Evolutionary conservation across 2,329 filamentous ascomycete species (phyloP).

Genomic region (Calonectria pseudoturangicola): DNA sequence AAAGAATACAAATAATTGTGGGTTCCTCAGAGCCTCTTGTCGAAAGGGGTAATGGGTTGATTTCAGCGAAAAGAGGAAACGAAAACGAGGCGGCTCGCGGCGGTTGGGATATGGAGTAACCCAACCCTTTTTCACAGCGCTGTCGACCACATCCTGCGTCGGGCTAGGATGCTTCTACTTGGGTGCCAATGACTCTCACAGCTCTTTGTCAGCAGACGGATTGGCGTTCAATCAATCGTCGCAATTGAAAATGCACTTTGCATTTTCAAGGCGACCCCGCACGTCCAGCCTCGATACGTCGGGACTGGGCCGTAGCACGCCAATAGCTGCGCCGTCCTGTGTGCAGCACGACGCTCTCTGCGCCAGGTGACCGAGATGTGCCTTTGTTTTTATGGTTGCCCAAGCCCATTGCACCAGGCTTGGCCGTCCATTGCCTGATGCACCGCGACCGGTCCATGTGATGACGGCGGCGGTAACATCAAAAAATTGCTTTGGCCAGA

Average conservation of each 20-base stretch:
- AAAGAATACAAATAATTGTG: slow-evolving; percentile 22
- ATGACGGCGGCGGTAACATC: slow-evolving; percentile 3
- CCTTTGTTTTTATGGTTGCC: slow-evolving; percentile 13
- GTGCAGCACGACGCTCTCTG: background rate
- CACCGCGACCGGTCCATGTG: slow-evolving; percentile 15
- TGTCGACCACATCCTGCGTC: background rate
- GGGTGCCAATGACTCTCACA: slow-evolving; percentile 19
- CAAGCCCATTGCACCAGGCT: slow-evolving; percentile 5
- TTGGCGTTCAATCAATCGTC: background rate
- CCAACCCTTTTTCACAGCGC: slow-evolving; percentile 11
- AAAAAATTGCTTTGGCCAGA: slow-evolving; percentile 23
- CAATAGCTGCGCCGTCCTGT: slow-evolving; percentile 15
- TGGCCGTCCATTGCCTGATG: slow-evolving; percentile 14
- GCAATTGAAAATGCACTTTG: slow-evolving; percentile 13
- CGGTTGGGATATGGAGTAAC: slow-evolving; percentile 18
- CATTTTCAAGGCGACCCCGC: slow-evolving; percentile 27
- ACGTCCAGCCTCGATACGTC: slow-evolving; percentile 13
- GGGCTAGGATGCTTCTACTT: slow-evolving; percentile 21
- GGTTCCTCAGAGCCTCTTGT: background rate
- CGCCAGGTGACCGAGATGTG: slow-evolving; percentile 21
- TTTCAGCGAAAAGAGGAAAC: slow-evolving; percentile 12
- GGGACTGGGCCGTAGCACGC: slow-evolving; percentile 22
- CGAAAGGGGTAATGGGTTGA: slow-evolving; percentile 5
- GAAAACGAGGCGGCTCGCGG: slow-evolving; percentile 15
- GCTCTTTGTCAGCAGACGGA: slow-evolving; percentile 9